Evolutionary conservation across 495 filamentous ascomycete species (phyloP).

Genomic region (Tirmania nivea): DNA sequence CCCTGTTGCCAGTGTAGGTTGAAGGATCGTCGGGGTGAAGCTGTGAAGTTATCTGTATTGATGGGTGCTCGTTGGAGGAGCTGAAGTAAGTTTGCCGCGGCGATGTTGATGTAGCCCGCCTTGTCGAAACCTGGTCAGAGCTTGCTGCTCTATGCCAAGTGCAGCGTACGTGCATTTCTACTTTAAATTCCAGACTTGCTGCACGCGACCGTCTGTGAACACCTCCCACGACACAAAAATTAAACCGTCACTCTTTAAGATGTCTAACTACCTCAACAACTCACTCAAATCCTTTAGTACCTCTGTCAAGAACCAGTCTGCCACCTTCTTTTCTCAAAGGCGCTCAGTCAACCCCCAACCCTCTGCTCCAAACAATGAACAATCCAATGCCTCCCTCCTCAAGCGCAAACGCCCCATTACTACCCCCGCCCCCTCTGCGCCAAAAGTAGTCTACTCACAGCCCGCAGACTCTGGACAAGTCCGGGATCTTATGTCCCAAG

Average conservation of each 20-base stretch:
- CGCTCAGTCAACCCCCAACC: background rate
- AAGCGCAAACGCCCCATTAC: conserved; percentile 35
- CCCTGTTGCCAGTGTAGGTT: no score
- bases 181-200: no score
- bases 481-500: conserved; percentile 58
- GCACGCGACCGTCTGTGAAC: no score
- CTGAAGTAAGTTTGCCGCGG: no score
- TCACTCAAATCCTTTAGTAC: background rate
- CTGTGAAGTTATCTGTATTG: no score
- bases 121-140: no score
- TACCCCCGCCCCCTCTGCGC: conserved; percentile 18
- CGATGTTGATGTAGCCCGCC: no score
- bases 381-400: conserved; percentile 17
- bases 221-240: background rate
- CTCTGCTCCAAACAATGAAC: background rate
- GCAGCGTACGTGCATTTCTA: no score
- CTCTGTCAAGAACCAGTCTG: background rate
- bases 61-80: no score
- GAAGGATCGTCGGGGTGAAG: no score
- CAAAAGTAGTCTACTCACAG: conserved; percentile 47
- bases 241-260: conserved; percentile 23
- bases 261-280: conserved; percentile 25
- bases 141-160: no score
- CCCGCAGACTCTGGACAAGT: conserved; percentile 48
- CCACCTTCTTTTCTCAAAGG: background rate